A percentile compares a stretch with the other conserved stretches of the same genome.
Evolutionary conservation across 805 yeast species (phyloP).

Genomic region (Ogataea saltuana): DNA sequence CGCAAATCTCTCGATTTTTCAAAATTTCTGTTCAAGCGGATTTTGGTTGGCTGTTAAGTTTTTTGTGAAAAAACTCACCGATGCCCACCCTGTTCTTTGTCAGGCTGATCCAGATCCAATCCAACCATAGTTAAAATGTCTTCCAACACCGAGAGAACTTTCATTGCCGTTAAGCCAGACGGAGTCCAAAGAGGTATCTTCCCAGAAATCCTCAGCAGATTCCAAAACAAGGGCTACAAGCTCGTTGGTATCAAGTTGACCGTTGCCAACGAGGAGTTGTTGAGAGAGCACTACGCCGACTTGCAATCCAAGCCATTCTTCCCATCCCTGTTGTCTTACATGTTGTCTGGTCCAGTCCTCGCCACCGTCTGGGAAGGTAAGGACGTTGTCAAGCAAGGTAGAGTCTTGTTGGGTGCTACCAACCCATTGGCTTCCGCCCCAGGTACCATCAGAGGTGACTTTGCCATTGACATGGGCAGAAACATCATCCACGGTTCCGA

Average conservation of each 20-base stretch:
- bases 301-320: constrained; percentile 95
- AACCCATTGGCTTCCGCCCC: constrained; percentile 97
- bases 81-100: constrained; percentile 1
- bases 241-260: constrained; percentile 93
- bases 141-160: constrained; percentile 73
- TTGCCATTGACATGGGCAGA: constrained; percentile 98
- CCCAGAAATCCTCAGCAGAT: constrained; percentile 85
- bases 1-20: background rate
- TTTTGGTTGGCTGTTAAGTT: constrained; percentile 6
- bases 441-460: constrained; percentile 99
- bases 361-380: constrained; percentile 99
- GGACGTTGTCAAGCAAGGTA: constrained; percentile 98
- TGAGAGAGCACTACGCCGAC: constrained; percentile 94
- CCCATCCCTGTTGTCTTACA: constrained; percentile 94
- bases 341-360: constrained; percentile 97
- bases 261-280: constrained; percentile 80
- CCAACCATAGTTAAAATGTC: constrained; percentile 41
- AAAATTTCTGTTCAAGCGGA: background rate
- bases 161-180: constrained; percentile 96
- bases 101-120: constrained; percentile 4
- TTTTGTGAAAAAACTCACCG: background rate
- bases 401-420: constrained; percentile 97
- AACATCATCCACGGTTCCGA: constrained; percentile 99
- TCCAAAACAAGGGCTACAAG: constrained; percentile 97
- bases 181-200: constrained; percentile 99